These are phyloP conservation scores for Agaricus bisporus DNA, from an alignment of 768 basidiomycete genomes.

Conservation along the genomic window DNA sequence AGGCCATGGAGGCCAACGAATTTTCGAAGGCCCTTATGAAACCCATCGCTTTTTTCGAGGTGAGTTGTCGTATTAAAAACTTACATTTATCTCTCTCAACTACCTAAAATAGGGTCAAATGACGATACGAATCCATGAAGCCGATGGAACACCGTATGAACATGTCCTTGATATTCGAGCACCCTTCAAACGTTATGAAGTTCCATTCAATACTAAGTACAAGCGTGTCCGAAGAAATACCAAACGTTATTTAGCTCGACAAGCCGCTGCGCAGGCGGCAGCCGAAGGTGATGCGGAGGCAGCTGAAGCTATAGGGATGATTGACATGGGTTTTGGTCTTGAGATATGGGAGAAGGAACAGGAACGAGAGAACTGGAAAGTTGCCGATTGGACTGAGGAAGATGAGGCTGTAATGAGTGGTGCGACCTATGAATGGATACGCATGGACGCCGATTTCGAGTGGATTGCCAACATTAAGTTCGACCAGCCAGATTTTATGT, in stretches of 20 bases:
- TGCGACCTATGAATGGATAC: constrained; percentile 98
- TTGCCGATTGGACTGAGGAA: constrained; percentile 96
- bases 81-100: constrained; percentile 1
- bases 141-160: constrained; percentile 98
- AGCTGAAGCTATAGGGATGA: constrained; percentile 88
- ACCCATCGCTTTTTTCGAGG: constrained; percentile 88
- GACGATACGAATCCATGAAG: constrained; percentile 98
- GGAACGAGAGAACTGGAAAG: constrained; percentile 92
- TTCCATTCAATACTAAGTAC: constrained; percentile 98
- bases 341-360: constrained; percentile 96
- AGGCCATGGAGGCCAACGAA: constrained; percentile 64
- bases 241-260: constrained; percentile 90
- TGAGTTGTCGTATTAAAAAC: constrained; percentile 21
- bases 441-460: constrained; percentile 98
- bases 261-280: constrained; percentile 88
- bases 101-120: constrained; percentile 72
- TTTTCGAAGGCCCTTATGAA: constrained; percentile 61
- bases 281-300: constrained; percentile 91
- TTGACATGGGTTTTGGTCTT: constrained; percentile 90
- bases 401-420: constrained; percentile 91
- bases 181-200: constrained; percentile 89
- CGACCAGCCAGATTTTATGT: constrained; percentile 97
- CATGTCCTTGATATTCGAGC: constrained; percentile 91
- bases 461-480: constrained; percentile 94
- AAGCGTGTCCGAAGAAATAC: constrained; percentile 94